phyloP scores from a whole-genome alignment of 495 filamentous ascomycete genomes.

The Xylaria bambusicola region DNA sequence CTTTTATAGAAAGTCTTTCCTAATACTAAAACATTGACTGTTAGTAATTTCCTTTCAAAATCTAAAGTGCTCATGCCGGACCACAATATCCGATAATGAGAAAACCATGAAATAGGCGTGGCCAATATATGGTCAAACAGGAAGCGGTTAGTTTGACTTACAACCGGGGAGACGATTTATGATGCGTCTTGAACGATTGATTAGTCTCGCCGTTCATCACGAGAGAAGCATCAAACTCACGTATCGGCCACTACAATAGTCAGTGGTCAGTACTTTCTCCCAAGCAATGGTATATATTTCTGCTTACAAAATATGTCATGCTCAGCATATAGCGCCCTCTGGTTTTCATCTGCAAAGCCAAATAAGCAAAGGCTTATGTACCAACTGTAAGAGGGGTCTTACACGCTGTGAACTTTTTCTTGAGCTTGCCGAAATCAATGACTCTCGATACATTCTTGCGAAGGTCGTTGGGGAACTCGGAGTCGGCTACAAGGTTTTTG shows the following conservation, averaged over 20 bases:
- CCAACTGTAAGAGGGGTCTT: not conserved
- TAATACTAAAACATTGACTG: constrained; percentile 10
- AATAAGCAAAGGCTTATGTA: constrained; percentile 5
- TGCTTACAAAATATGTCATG: constrained; percentile 46
- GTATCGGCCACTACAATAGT: constrained; percentile 14
- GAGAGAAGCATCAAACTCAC: constrained; percentile 7
- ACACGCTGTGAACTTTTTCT: constrained; percentile 77
- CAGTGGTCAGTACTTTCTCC: not conserved
- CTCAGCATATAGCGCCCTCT: constrained; percentile 77
- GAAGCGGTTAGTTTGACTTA: constrained; percentile 6
- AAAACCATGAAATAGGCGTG: not conserved
- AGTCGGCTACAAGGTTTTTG: constrained; percentile 80
- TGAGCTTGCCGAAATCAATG: constrained; percentile 79
- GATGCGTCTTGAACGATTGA: constrained; percentile 14
- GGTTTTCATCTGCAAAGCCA: constrained; percentile 59
- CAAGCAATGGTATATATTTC: not conserved
- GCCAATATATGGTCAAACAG: not conserved
- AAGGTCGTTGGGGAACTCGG: constrained; percentile 72
- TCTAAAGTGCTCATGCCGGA: not conserved
- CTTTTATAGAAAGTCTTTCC: constrained; percentile 20
- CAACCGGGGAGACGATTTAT: constrained; percentile 21
- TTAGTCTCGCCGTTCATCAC: not conserved
- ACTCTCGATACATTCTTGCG: constrained; percentile 75
- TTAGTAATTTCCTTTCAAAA: not conserved
- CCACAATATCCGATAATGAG: not conserved